Evolutionary conservation across 2,329 filamentous ascomycete genomes (phyloP), one percentile per base, ranked within the genome.

Genomic region (Emergomyces pasteurianus): DNA sequence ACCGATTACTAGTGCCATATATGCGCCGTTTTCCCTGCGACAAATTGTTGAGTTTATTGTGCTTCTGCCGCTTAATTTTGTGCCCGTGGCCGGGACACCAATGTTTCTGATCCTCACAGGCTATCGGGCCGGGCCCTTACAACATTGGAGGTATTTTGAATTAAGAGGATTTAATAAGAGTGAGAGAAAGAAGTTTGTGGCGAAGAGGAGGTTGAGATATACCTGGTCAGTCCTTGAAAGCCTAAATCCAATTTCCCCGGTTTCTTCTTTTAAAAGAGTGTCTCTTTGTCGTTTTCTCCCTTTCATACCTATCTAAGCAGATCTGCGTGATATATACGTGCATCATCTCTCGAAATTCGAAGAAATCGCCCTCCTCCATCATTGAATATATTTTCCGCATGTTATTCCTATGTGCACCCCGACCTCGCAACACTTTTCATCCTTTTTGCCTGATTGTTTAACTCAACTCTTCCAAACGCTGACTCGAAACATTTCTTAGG

Each of bases 71-170:
- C 81, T 99, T 62, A 97, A 95, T 71, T 84, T 99, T 26, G 83
- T 97, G 18, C 92, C 92, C 0, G 84, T 87, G 54, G 83, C 90
- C 16, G 92, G 92, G 18, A 88, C 88, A 0, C 89, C 90, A 0
- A 81, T 94, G 64, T 99, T 96, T 72, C 82, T 99, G 63, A 75
- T 96, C 60, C 81, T 96, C 65, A 96, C 92, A 0, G 94, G 92
- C 1, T 90, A 92, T 54, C 82, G 92, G 31, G 84, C 90, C 5
- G 92, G 94, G 0, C 94, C 92, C 38, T 83, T 97, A 34, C 87
- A 94, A 60, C 92, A 96, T 67, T 94, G 92, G 79, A 81, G 94
- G 61, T 96, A 94, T 80, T 96, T 92, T 71, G 84, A 91, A 68
- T 79, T 99, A 56, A 80, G 86, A 47, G 89, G 86, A 0, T 80